Percentiles rank a stretch among this genome's conserved stretches.
These are phyloP conservation scores for Elongisporangium undulatum DNA, from an alignment of 352 stramenopile species.

Conservation along the genomic window DNA sequence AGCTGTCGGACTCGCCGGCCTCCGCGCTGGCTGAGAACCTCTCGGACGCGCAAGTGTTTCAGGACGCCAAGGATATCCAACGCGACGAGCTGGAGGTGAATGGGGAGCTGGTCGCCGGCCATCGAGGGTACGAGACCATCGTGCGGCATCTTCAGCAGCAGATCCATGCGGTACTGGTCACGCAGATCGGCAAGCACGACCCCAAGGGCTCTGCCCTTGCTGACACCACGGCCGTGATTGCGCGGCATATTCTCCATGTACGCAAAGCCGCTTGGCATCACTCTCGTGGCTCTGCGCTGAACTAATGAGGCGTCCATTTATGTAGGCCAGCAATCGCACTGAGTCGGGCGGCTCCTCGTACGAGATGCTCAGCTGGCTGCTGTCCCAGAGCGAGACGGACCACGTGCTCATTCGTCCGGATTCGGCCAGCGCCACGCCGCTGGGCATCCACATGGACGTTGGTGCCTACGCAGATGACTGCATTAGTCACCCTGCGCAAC, in stretches of 20 bases:
- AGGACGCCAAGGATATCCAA: conserved; percentile 78
- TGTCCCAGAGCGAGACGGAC: conserved; percentile 48
- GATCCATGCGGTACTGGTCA: conserved; percentile 27
- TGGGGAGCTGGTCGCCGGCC: conserved; percentile 35
- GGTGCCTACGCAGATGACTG: conserved; percentile 30
- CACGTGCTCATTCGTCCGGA: conserved; percentile 58
- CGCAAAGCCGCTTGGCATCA: no score
- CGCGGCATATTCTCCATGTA: conserved; percentile 38
- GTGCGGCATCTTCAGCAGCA: conserved; percentile 40
- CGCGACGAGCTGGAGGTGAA: conserved; percentile 76
- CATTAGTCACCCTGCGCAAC: no score
- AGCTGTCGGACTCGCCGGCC: conserved; percentile 14
- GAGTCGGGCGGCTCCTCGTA: conserved; percentile 72
- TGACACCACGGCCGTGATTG: conserved; percentile 10
- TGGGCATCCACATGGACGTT: conserved; percentile 53
- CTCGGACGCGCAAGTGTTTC: conserved; percentile 54
- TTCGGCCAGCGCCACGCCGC: conserved; percentile 51
- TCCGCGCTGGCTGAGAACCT: conserved; percentile 15
- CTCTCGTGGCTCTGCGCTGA: not conserved
- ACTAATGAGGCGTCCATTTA: no score
- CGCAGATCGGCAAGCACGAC: conserved; percentile 17
- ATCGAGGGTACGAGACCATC: conserved; percentile 55
- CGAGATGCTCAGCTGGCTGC: conserved; percentile 55
- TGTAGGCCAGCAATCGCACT: conserved; percentile 72
- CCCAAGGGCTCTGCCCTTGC: not conserved